Evolutionary conservation across 352 stramenopile species (phyloP).

Genomic region (Paralagenidium karlingii): DNA sequence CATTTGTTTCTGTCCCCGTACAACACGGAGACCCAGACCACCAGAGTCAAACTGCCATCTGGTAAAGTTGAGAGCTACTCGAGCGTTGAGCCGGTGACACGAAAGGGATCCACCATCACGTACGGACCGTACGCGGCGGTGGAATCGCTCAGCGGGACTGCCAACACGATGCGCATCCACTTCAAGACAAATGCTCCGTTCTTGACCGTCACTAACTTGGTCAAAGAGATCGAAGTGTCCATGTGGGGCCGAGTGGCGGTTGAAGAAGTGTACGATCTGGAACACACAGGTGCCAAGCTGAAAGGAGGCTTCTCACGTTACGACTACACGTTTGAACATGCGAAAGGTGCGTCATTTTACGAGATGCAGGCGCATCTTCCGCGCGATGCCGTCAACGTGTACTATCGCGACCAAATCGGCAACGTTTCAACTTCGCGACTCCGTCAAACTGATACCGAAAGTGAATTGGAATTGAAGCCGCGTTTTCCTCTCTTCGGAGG

Average conservation of each 20-base stretch:
- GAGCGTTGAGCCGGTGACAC: constrained; percentile 32
- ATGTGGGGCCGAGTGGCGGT: constrained; percentile 84
- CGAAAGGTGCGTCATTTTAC: constrained; percentile 63
- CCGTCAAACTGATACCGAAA: constrained; percentile 24
- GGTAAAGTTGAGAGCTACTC: constrained; percentile 59
- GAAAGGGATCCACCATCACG: constrained; percentile 63
- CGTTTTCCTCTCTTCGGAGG: constrained; percentile 82
- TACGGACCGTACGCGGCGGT: constrained; percentile 72
- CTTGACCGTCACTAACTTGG: constrained; percentile 70
- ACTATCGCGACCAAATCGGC: constrained; percentile 86
- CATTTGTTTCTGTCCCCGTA: constrained; percentile 68
- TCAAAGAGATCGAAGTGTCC: constrained; percentile 82
- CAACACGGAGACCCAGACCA: constrained; percentile 63
- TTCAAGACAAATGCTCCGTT: constrained; percentile 84
- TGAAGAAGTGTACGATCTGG: constrained; percentile 81
- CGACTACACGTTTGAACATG: constrained; percentile 60
- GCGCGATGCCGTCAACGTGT: constrained; percentile 72
- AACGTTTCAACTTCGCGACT: constrained; percentile 82
- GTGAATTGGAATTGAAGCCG: constrained; percentile 70
- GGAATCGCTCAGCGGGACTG: constrained; percentile 17
- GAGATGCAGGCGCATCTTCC: constrained; percentile 56
- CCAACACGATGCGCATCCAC: constrained; percentile 42
- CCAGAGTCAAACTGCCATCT: constrained; percentile 75
- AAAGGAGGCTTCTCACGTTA: constrained; percentile 81
- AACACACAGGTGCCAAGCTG: constrained; percentile 75